phyloP scores from a whole-genome alignment of 2,329 filamentous ascomycete genomes.

The Epichloe gansuensis region DNA sequence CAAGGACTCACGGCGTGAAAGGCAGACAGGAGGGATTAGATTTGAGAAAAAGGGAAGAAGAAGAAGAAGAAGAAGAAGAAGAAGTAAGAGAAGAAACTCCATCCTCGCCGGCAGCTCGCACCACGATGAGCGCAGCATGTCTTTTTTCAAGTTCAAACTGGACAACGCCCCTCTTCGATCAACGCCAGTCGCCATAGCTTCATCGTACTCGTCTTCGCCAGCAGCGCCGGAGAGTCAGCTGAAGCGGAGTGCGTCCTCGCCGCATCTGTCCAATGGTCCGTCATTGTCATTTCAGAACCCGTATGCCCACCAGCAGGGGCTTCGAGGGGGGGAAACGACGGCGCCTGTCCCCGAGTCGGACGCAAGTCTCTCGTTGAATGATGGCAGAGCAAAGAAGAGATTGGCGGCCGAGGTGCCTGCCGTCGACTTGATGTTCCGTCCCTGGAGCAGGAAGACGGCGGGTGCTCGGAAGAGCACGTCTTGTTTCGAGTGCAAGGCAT shows the following conservation, averaged over 20 bases:
- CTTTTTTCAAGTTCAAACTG: slow-evolving; percentile 6
- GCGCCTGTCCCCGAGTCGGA: background rate
- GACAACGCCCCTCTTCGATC: slow-evolving; percentile 1
- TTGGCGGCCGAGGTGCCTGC: background rate
- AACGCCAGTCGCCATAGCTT: background rate
- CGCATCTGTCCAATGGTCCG: background rate
- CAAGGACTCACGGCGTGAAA: background rate
- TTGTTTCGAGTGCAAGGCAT: slow-evolving; percentile 2
- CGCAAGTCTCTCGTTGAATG: background rate
- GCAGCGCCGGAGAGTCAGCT: background rate
- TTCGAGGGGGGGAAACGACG: background rate
- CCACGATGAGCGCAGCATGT: slow-evolving; percentile 6
- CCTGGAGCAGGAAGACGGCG: slow-evolving; percentile 2
- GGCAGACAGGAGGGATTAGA: background rate
- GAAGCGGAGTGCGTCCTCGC: background rate
- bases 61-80: too few relatives aligned
- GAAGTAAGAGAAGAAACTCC: background rate
- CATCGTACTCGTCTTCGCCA: background rate
- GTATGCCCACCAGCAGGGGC: background rate
- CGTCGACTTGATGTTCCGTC: background rate
- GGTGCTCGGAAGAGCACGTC: background rate
- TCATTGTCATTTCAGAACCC: background rate
- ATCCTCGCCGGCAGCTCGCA: background rate
- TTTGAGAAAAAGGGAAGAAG: background rate
- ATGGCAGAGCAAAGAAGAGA: slow-evolving; percentile 1